Percentiles rank a stretch among this genome's conserved stretches.
phyloP scores from a whole-genome alignment of 257 asterid species.

The Salvia rosmarinus region DNA sequence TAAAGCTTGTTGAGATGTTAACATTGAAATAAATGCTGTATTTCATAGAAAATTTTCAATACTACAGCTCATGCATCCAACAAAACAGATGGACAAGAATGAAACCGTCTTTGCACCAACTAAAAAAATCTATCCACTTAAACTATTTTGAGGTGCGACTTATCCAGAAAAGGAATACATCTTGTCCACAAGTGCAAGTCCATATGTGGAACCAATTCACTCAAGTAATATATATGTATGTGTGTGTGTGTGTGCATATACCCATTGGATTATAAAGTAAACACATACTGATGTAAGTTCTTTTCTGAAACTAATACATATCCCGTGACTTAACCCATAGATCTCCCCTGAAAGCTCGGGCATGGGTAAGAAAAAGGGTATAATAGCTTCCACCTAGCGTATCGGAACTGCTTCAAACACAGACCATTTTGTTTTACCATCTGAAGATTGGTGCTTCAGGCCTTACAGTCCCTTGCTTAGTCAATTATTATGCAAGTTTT shows the following conservation, averaged over 20 bases:
- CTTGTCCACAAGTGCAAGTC: constrained; percentile 32
- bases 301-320: not conserved
- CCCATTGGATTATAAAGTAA: not conserved
- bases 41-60: not conserved
- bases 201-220: constrained; percentile 24
- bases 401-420: constrained; percentile 17
- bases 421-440: not conserved
- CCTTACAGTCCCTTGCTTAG: not conserved
- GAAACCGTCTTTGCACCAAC: constrained; percentile 32
- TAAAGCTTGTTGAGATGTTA: constrained; percentile 15
- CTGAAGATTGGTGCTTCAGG: not conserved
- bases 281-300: not conserved
- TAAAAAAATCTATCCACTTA: constrained; percentile 31
- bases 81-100: constrained; percentile 16
- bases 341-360: not conserved
- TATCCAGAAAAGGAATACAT: constrained; percentile 28
- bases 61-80: constrained; percentile 22
- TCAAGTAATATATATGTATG: not conserved
- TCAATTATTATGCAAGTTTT: not conserved
- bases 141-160: constrained; percentile 19
- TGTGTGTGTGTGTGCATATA: not conserved
- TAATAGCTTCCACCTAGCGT: not conserved
- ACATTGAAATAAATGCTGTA: not conserved
- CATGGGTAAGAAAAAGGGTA: not conserved
- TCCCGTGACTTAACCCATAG: constrained; percentile 14